Evolutionary conservation across 73 alveolate species (phyloP), one percentile per base, ranked within the genome.

Genomic region (Durusdinium trenchii): DNA sequence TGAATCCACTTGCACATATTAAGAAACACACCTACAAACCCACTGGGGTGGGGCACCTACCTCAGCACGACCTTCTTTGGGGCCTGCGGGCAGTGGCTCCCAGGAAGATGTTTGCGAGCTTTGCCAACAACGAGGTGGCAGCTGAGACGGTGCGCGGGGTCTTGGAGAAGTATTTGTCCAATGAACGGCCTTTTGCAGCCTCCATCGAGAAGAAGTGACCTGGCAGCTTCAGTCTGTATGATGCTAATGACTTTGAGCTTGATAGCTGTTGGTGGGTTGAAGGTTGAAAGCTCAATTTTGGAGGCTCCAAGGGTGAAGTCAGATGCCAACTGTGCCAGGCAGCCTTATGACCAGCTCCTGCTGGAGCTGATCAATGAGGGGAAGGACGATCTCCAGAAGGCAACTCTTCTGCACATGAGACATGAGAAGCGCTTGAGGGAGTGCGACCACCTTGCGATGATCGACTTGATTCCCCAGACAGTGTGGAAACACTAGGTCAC

Each of bases 101-200:
- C 35, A 90, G 81, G 98, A 76, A 47, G 90, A 67, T 91, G 90
- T 91, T 91, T 47, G 98, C 52, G 38, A 43, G 90, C 98, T 91
- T 91, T 46, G 98, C 90, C 76, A 91, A 50, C 62, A 71, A 57
- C 28, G 75, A 91, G 75, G 76, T 78, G 6, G 98, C 98, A 3
- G 73, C 45, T n/a, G 20, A 3, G 2, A 26, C 61, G 96, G 97
- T 91, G 38, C 97, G 87, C 42, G 97, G 97, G 1, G 89, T 91
- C 75, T 57, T 91, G 76, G 97, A 91, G 76, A 91, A 91, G 60
- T 91, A 91, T 45, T 87, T 91, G 89, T 91, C 54, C 97, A 91
- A 91, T 60, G 97, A 91, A 60, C 97, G 97, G 43, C 97, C 97
- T n/a, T 91, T 91, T 69, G 97, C 97, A 18, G 87, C 75, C 52